Evolutionary conservation across 106 monocot species (phyloP).

Genomic region (Dioscorea zingiberensis): DNA sequence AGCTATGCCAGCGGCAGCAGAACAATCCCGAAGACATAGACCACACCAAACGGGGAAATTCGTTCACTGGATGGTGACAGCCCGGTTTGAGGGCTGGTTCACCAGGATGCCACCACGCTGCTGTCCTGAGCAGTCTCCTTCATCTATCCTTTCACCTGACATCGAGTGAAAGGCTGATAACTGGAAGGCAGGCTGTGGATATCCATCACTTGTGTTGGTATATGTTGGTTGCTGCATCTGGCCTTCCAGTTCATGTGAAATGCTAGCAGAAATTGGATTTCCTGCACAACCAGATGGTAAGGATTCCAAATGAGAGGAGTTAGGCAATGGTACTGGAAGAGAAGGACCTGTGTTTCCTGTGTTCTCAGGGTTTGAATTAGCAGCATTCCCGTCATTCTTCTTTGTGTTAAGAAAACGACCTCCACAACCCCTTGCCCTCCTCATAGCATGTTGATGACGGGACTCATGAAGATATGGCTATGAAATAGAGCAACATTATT

Average conservation of each 20-base stretch:
- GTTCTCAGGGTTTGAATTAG: slow-evolving; percentile 4
- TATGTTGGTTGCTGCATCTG: neutral
- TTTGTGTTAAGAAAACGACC: slow-evolving; percentile 69
- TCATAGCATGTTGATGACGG: slow-evolving; percentile 90
- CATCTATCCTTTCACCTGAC: slow-evolving; percentile 28
- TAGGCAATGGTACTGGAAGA: neutral
- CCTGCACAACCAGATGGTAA: slow-evolving; percentile 9
- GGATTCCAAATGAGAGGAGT: slow-evolving; percentile 6
- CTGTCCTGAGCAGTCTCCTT: slow-evolving; percentile 47
- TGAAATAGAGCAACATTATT: no score
- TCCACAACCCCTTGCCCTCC: slow-evolving; percentile 81
- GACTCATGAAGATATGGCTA: slow-evolving; percentile 98
- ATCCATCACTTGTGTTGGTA: neutral
- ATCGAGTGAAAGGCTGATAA: slow-evolving; percentile 24
- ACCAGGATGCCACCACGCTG: slow-evolving; percentile 33
- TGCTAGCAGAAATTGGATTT: slow-evolving; percentile 5
- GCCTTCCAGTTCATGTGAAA: slow-evolving; percentile 4
- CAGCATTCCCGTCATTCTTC: neutral
- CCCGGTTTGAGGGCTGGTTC: slow-evolving; percentile 35
- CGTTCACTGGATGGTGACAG: slow-evolving; percentile 52
- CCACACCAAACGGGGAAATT: no score
- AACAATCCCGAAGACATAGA: neutral
- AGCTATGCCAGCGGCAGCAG: slow-evolving; percentile 4
- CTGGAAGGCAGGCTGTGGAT: slow-evolving; percentile 21
- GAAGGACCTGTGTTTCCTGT: no score